phyloP scores from a whole-genome alignment of 257 asterid genomes.

The Perilla frutescens region DNA sequence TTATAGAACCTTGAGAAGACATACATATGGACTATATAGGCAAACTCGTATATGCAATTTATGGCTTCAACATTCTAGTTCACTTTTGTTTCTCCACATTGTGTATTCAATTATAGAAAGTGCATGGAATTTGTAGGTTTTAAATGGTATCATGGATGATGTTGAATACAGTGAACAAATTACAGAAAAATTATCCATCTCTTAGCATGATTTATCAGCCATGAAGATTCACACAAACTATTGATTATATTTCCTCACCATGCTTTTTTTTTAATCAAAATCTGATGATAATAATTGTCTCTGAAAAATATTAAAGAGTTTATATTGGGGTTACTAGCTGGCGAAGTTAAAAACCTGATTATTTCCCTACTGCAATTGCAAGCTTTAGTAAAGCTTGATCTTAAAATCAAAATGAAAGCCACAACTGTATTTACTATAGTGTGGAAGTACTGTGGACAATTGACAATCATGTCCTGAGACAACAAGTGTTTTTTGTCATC shows the following conservation, averaged over 20 bases:
- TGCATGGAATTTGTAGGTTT: neutral
- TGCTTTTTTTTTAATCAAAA: neutral
- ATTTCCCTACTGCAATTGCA: too few relatives aligned
- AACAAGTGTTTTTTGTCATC: neutral
- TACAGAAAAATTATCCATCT: neutral
- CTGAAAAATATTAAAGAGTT: neutral
- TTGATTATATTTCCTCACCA: neutral
- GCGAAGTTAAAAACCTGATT: neutral
- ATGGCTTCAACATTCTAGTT: neutral
- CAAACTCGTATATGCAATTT: neutral
- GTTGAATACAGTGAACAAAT: neutral
- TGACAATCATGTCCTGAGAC: neutral
- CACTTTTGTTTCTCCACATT: neutral
- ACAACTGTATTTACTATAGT: neutral
- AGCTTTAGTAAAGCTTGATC: too few relatives aligned
- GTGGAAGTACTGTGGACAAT: neutral
- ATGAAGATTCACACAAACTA: neutral
- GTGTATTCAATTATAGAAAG: neutral
- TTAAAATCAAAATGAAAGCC: too few relatives aligned
- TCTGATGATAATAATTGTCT: neutral
- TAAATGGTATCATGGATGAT: neutral
- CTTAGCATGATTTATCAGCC: conserved; percentile 1
- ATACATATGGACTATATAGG: conserved; percentile 1
- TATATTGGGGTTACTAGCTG: neutral
- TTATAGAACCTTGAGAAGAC: neutral